These are phyloP conservation scores for Sisymbrium altissimum DNA, from an alignment of 345 rosid species.

Conservation along the genomic window DNA sequence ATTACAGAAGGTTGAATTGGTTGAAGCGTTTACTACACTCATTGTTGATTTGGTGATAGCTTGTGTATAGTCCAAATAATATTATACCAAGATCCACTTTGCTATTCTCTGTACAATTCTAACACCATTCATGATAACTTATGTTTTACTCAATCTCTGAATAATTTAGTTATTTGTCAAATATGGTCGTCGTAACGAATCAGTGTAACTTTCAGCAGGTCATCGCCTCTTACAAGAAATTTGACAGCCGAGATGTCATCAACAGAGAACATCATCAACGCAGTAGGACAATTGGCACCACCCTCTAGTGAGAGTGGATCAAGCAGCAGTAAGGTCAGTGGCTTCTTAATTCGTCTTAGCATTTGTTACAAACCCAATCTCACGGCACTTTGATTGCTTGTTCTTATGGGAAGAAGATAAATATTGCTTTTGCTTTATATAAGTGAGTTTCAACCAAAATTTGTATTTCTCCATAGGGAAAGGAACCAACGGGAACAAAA, in stretches of 20 bases:
- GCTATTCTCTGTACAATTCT: too few species aligned
- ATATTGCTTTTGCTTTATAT: neutral
- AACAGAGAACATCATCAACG: slow-evolving; percentile 69
- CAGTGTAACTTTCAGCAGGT: slow-evolving; percentile 42
- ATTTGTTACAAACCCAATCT: too few species aligned
- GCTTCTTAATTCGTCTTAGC: neutral
- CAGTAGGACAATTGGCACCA: slow-evolving; percentile 52
- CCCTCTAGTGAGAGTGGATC: slow-evolving; percentile 61
- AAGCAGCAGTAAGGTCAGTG: slow-evolving; percentile 63
- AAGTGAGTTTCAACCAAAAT: neutral
- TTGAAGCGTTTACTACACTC: too few species aligned
- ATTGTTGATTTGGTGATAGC: neutral
- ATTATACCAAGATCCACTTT: too few species aligned
- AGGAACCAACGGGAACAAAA: slow-evolving; percentile 45
- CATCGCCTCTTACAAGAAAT: slow-evolving; percentile 47
- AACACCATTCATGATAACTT: neutral
- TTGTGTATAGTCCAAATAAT: too few species aligned
- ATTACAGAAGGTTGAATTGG: too few species aligned
- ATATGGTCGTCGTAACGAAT: neutral
- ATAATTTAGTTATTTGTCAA: neutral
- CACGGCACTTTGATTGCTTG: neutral
- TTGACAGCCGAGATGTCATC: slow-evolving; percentile 51
- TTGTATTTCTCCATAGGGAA: slow-evolving; percentile 40
- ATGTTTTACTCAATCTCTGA: neutral
- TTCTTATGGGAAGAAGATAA: neutral